Evolutionary conservation across 371 early-diverging fungal genomes (phyloP).

Genomic region (Fennellomyces sp.): DNA sequence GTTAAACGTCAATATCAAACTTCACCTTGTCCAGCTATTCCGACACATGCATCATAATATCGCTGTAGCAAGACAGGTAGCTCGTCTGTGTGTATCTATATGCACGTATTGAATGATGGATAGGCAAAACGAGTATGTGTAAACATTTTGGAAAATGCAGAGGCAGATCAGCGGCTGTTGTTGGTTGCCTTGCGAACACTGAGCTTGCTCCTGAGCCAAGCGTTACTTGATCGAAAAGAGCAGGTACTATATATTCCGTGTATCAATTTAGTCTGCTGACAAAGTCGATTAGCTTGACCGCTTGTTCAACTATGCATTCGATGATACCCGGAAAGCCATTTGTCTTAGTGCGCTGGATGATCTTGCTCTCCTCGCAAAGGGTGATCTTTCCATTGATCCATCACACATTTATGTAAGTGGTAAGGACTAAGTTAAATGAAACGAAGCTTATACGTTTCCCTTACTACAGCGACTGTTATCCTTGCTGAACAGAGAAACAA

Average conservation of each 20-base stretch:
- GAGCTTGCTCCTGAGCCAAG: constrained; percentile 49
- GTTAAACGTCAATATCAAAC: constrained; percentile 39
- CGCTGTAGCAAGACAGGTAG: constrained; percentile 50
- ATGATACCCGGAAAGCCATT: constrained; percentile 35
- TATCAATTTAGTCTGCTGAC: too few relatives aligned
- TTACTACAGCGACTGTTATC: not conserved
- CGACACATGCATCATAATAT: constrained; percentile 67
- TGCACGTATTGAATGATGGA: not conserved
- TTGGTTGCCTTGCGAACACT: constrained; percentile 50
- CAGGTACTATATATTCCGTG: constrained; percentile 31
- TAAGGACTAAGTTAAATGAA: constrained; percentile 9
- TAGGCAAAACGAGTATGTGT: constrained; percentile 54
- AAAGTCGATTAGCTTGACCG: not conserved
- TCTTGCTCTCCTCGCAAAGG: constrained; percentile 29
- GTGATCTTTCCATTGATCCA: constrained; percentile 33
- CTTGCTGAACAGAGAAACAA: not conserved
- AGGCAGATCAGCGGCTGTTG: constrained; percentile 39
- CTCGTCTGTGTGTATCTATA: too few relatives aligned
- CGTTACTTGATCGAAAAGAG: constrained; percentile 52
- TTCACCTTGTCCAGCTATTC: constrained; percentile 52
- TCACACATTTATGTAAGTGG: constrained; percentile 31
- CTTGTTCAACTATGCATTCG: constrained; percentile 32
- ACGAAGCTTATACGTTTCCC: not conserved
- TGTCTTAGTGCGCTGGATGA: constrained; percentile 31
- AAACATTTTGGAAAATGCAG: constrained; percentile 38